phyloP scores from a whole-genome alignment of 768 basidiomycete species.

The Ephemerocybe angulata region DNA sequence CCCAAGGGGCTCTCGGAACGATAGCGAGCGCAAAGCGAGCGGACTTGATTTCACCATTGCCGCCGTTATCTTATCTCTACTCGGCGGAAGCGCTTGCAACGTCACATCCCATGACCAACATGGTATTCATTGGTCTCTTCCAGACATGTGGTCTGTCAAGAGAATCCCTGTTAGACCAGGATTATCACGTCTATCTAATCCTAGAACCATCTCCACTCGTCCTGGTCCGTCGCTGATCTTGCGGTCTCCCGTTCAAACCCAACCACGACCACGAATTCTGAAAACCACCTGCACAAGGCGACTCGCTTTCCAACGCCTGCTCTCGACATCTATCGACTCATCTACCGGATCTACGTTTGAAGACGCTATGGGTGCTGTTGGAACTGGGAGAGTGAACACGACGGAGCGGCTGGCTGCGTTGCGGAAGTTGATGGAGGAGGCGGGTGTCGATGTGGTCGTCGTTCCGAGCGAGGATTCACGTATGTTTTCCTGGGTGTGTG shows the following conservation, averaged over 20 bases:
- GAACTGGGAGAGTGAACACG: constrained; percentile 54
- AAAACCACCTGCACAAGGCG: not conserved
- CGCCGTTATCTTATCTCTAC: constrained; percentile 1
- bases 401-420: constrained; percentile 58
- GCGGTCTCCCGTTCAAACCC: not conserved
- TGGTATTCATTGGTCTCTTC: not conserved
- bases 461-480: constrained; percentile 94
- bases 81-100: not conserved
- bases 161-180: not conserved
- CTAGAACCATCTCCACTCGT: not conserved
- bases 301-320: not conserved
- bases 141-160: not conserved
- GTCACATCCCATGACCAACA: not conserved
- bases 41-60: no score
- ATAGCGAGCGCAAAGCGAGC: no score
- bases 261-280: not conserved
- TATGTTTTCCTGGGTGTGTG: constrained; percentile 34
- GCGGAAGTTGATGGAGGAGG: constrained; percentile 64
- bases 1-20: no score
- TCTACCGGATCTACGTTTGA: not conserved
- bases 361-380: constrained; percentile 33
- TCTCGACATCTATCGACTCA: not conserved
- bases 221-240: not conserved
- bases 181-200: not conserved
- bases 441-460: constrained; percentile 66